These are phyloP conservation scores for Aspergillus indologenus DNA, from an alignment of 495 filamentous ascomycete genomes.

Conservation along the genomic window DNA sequence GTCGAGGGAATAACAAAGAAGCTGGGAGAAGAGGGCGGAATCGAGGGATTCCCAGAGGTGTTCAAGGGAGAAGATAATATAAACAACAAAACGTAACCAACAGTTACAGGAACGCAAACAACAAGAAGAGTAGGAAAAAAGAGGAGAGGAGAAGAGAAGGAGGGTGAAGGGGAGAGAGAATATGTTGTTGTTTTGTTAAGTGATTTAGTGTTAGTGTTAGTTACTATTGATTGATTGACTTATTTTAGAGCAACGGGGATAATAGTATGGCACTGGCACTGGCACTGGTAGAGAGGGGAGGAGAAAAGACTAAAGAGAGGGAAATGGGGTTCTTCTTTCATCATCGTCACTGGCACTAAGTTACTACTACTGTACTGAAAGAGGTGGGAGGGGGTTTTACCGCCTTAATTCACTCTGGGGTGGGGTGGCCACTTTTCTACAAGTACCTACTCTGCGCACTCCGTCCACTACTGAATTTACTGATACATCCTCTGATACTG, in stretches of 20 bases:
- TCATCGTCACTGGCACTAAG: neutral
- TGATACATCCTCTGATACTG: neutral
- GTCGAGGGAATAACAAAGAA: conserved; percentile 24
- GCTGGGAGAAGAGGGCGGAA: conserved; percentile 25
- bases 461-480: no score
- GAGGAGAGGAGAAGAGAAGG: conserved; percentile 2
- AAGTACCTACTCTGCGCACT: no score
- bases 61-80: conserved; percentile 1
- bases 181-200: neutral
- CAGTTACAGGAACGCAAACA: neutral
- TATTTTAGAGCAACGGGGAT: neutral
- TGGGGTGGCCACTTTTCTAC: neutral
- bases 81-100: no score
- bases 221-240: neutral
- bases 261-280: no score
- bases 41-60: conserved; percentile 3
- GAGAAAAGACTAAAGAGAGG: neutral
- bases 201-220: neutral
- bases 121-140: neutral
- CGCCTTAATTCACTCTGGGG: neutral
- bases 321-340: neutral
- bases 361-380: no score
- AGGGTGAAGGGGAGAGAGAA: neutral
- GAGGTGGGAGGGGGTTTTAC: neutral
- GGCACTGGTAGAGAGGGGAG: no score